Conservation (phyloP, 2,329 filamentous ascomycete genomes). For the Fusarium siculi region DNA sequence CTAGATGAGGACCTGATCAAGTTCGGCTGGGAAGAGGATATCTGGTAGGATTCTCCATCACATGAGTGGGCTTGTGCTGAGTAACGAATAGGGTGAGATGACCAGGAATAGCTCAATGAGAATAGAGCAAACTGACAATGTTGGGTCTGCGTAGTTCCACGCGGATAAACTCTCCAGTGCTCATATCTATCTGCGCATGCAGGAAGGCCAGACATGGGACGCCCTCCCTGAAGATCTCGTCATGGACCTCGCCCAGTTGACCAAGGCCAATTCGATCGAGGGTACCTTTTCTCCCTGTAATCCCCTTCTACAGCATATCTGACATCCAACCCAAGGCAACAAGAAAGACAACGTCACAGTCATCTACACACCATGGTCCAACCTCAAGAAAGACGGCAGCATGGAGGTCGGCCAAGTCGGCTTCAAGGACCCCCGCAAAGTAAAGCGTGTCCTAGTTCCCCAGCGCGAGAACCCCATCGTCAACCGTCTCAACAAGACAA, state of each 20-base stretch:
- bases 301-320: neutral
- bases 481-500: constrained; percentile 98
- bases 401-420: constrained; percentile 97
- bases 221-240: constrained; percentile 78
- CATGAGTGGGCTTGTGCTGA: constrained; percentile 12
- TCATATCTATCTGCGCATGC: constrained; percentile 92
- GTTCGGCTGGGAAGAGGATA: constrained; percentile 92
- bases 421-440: constrained; percentile 87
- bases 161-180: constrained; percentile 97
- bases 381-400: constrained; percentile 92
- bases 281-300: constrained; percentile 57
- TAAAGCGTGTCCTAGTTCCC: constrained; percentile 83
- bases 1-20: constrained; percentile 96
- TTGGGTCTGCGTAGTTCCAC: constrained; percentile 75
- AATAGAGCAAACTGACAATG: neutral
- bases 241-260: constrained; percentile 92
- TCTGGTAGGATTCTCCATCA: constrained; percentile 73
- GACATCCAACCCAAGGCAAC: constrained; percentile 70
- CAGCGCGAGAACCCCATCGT: constrained; percentile 89
- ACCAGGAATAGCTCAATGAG: neutral
- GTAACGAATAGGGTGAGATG: constrained; percentile 34
- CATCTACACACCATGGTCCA: constrained; percentile 98
- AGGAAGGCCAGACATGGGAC: constrained; percentile 85
- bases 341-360: constrained; percentile 98
- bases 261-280: constrained; percentile 98